Base-by-base conservation (phyloP, 176 grass and related monocot genomes). In the Saccharum spontaneum region DNA sequence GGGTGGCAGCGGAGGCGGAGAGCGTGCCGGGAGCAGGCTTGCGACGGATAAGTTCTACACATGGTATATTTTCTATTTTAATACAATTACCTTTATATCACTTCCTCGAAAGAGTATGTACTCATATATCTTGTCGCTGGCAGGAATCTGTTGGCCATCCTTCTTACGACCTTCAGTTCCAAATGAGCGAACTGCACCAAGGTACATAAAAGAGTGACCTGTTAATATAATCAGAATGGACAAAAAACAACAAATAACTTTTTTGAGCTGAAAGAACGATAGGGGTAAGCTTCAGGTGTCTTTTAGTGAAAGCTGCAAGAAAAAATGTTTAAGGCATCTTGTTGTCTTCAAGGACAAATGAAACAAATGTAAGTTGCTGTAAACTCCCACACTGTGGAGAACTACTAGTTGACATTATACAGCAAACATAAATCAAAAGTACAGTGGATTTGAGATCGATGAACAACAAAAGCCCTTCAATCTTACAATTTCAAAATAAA, bases 81-180 rank as follows among this genome's bases (percentile, higher is more conserved):
- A 30, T 34, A 84, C 6, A 48, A 87, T 80, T 84, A 97, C 92
- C 95, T 92, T 94, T 90, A 97, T 97, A 80, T 97, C 95, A 74
- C 81, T 94, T 89, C 92, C 95, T 86, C 92, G 83, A 85, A 97
- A 97, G 46, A 94, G 90, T 87, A 97, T 97, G 73, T 92, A 97
- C 71, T 97, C 94, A 28, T 97, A 97, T 79, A 97, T 86, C 84
- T 94, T 97, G 75, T 97, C 95, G 23, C 92, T 91, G 14, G 92
- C 81, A 78, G 90, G 90, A 90, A 97, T 88, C 73, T 97, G 95
- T 74, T 80, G 92, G 26, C 84, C 88, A 46, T 94, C 92, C 60
- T 94, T 94, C 84, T 97, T 97, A 83, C 95, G 87, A 78, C 92
- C 92, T 88, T 97, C 95, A 38, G 92, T 97, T 85, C 95, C 95